Evolutionary conservation across 192 early-diverging fungal genomes (phyloP).

Genomic region (Hyaloraphidium curvatum): DNA sequence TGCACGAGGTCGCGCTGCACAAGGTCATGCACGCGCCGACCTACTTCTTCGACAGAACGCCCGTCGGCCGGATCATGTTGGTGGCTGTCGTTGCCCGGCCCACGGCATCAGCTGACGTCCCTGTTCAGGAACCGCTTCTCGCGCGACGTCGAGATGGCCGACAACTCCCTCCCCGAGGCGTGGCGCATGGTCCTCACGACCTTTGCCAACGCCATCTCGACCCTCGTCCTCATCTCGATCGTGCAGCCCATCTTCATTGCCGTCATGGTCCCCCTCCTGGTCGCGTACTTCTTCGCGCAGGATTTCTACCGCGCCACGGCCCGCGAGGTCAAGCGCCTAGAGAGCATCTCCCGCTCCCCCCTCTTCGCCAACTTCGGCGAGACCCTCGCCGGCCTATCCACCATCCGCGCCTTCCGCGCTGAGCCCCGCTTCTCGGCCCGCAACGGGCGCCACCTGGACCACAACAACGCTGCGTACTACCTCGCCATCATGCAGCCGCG

Average conservation of each 20-base stretch:
- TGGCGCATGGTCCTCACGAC: constrained; percentile 45
- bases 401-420: constrained; percentile 68
- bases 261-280: neutral
- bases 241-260: constrained; percentile 3
- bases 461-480: constrained; percentile 62
- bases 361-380: constrained; percentile 33
- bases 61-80: constrained; percentile 3
- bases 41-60: constrained; percentile 9
- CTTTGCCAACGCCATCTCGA: constrained; percentile 31
- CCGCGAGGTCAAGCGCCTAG: constrained; percentile 5
- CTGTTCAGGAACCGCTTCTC: constrained; percentile 42
- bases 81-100: too few species aligned
- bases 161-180: constrained; percentile 40
- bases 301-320: constrained; percentile 1
- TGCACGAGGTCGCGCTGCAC: neutral
- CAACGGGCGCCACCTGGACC: constrained; percentile 46
- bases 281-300: neutral
- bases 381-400: constrained; percentile 55
- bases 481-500: constrained; percentile 50
- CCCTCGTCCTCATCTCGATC: constrained; percentile 40
- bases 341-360: constrained; percentile 3
- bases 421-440: constrained; percentile 49
- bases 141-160: constrained; percentile 48
- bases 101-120: too few species aligned
- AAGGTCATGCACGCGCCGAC: neutral